Evolutionary conservation across 1,139 yeast genomes (phyloP).

Genomic region (Kodamaea anthophila): DNA sequence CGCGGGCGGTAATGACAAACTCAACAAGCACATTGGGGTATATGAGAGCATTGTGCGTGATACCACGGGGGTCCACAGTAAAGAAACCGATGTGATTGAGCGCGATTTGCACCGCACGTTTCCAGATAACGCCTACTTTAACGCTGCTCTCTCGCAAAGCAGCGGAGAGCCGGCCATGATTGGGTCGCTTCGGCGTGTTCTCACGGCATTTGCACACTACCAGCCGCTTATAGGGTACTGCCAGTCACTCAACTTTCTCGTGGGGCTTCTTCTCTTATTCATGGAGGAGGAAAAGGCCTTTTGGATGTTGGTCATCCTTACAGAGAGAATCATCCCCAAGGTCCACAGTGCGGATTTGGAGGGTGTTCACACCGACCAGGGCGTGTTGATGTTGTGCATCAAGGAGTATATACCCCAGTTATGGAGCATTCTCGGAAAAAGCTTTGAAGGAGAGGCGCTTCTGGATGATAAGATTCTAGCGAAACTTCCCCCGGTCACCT

Average conservation of each 20-base stretch:
- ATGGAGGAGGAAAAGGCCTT: slow-evolving; percentile 86
- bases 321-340: slow-evolving; percentile 82
- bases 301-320: slow-evolving; percentile 92
- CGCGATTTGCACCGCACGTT: slow-evolving; percentile 89
- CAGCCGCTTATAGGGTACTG: slow-evolving; percentile 93
- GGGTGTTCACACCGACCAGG: slow-evolving; percentile 94
- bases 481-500: slow-evolving; percentile 81
- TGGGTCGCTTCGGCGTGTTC: slow-evolving; percentile 68
- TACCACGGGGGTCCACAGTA: slow-evolving; percentile 46
- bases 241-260: slow-evolving; percentile 86
- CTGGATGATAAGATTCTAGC: slow-evolving; percentile 59
- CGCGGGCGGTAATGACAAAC: slow-evolving; percentile 81
- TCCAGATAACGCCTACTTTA: slow-evolving; percentile 84
- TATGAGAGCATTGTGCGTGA: slow-evolving; percentile 62
- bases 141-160: slow-evolving; percentile 8
- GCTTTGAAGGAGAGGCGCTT: slow-evolving; percentile 36
- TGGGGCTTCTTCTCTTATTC: slow-evolving; percentile 75
- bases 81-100: slow-evolving; percentile 87
- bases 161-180: slow-evolving; percentile 55
- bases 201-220: slow-evolving; percentile 77
- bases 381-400: slow-evolving; percentile 82
- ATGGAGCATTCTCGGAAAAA: slow-evolving; percentile 54
- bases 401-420: slow-evolving; percentile 78
- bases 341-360: slow-evolving; percentile 86
- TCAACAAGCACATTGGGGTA: slow-evolving; percentile 64